phyloP scores from a whole-genome alignment of 805 yeast species.

The Zygosaccharomyces bailii region DNA sequence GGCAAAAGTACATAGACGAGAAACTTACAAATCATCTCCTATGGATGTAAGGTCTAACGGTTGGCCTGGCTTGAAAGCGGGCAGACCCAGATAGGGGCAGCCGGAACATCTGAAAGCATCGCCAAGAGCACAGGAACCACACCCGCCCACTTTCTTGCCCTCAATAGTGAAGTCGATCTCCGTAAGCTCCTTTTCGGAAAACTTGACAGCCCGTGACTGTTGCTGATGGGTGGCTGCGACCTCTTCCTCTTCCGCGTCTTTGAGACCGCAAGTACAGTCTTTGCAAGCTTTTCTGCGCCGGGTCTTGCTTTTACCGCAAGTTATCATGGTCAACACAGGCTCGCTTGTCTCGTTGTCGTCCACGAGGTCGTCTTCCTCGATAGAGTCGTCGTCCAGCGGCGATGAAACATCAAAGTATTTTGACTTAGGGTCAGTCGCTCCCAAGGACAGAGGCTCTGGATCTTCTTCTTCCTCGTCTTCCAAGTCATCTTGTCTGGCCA shows the following conservation, averaged over 20 bases:
- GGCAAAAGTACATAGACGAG: not conserved
- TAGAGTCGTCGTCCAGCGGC: constrained; percentile 48
- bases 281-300: constrained; percentile 82
- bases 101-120: constrained; percentile 99
- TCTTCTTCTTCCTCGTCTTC: constrained; percentile 38
- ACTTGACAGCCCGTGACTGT: constrained; percentile 42
- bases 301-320: constrained; percentile 33
- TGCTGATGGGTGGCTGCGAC: constrained; percentile 29
- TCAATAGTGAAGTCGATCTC: constrained; percentile 95
- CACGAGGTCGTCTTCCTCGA: constrained; percentile 57
- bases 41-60: constrained; percentile 70
- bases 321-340: constrained; percentile 26
- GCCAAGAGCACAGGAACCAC: constrained; percentile 95
- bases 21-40: constrained; percentile 66
- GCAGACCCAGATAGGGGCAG: constrained; percentile 94
- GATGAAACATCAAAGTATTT: constrained; percentile 49
- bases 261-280: constrained; percentile 96
- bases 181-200: constrained; percentile 60
- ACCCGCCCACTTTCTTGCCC: constrained; percentile 89
- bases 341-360: constrained; percentile 37
- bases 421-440: constrained; percentile 44
- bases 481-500: constrained; percentile 27
- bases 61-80: constrained; percentile 98
- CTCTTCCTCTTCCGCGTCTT: constrained; percentile 75
- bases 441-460: constrained; percentile 33